Conservation (phyloP, 2,329 filamentous ascomycete genomes). For the Paecilomyces dactylethromorphus region DNA sequence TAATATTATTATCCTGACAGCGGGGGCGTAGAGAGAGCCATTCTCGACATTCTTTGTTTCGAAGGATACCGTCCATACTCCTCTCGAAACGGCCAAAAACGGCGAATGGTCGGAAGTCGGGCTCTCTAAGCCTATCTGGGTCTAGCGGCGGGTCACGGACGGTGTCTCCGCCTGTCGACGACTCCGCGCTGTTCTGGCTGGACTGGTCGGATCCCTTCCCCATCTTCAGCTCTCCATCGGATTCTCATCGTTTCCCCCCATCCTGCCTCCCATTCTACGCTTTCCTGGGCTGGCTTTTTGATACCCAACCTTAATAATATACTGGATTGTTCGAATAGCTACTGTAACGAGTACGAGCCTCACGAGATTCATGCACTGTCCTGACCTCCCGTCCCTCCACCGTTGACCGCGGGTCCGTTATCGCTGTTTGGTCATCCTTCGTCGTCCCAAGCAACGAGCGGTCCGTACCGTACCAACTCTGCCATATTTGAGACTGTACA, state of each 20-base stretch:
- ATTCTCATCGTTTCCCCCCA: slow-evolving; percentile 2
- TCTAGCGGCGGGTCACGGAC: slow-evolving; percentile 9
- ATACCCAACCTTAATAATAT: neutral
- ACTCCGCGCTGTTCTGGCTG: slow-evolving; percentile 5
- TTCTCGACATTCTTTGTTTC: no score
- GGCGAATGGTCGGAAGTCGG: neutral
- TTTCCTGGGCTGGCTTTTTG: neutral
- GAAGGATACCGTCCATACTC: no score
- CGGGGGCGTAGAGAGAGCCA: no score
- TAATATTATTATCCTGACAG: neutral
- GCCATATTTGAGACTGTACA: neutral
- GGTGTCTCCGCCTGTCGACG: slow-evolving; percentile 9
- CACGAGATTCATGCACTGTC: neutral
- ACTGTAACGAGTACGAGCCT: neutral
- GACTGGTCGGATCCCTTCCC: slow-evolving; percentile 8
- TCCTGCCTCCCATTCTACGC: neutral
- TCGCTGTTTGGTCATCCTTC: neutral
- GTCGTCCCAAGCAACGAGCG: neutral
- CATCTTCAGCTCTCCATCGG: slow-evolving; percentile 2
- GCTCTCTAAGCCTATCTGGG: slow-evolving; percentile 9
- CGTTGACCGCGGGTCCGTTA: neutral
- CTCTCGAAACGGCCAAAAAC: no score
- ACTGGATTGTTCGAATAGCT: neutral
- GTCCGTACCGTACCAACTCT: neutral
- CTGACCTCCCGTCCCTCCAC: neutral